Evolutionary conservation across 768 basidiomycete genomes (phyloP).

Genomic region (Podaxis pistillaris): DNA sequence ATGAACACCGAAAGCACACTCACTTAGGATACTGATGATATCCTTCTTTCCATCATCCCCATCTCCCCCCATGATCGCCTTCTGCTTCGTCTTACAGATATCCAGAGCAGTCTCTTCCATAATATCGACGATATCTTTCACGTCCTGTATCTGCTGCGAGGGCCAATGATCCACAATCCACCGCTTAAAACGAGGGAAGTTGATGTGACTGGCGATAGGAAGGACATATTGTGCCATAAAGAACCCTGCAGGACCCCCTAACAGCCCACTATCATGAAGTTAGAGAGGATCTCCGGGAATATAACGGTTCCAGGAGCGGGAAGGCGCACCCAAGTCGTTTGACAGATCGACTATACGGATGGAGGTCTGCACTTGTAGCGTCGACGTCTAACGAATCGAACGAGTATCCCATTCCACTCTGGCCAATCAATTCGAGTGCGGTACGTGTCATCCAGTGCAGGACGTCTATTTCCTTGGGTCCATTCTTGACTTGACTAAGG

Average conservation of each 20-base stretch:
- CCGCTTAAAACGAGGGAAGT: slow-evolving; percentile 8
- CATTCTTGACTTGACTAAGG: slow-evolving; percentile 22
- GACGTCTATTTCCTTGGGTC: slow-evolving; percentile 32
- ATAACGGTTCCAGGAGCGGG: slow-evolving; percentile 5
- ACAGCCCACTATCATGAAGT: neutral
- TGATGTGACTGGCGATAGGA: neutral
- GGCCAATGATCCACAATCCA: slow-evolving; percentile 4
- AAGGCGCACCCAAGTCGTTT: slow-evolving; percentile 29
- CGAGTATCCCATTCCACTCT: slow-evolving; percentile 44
- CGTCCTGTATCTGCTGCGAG: slow-evolving; percentile 25
- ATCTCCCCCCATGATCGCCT: slow-evolving; percentile 31
- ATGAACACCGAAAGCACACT: neutral
- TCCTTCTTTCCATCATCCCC: slow-evolving; percentile 38
- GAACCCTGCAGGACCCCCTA: neutral
- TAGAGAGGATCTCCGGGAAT: neutral
- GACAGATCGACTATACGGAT: slow-evolving; percentile 27
- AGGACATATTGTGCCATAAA: neutral
- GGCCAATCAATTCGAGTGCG: slow-evolving; percentile 52
- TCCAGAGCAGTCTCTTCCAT: slow-evolving; percentile 34
- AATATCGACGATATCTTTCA: slow-evolving; percentile 33
- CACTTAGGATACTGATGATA: slow-evolving; percentile 45
- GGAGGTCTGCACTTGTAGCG: slow-evolving; percentile 19
- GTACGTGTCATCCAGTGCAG: slow-evolving; percentile 38
- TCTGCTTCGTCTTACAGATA: slow-evolving; percentile 36
- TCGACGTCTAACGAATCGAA: slow-evolving; percentile 38